These are phyloP conservation scores for Calocera cornea DNA, from an alignment of 768 basidiomycete species.

Conservation along the genomic window DNA sequence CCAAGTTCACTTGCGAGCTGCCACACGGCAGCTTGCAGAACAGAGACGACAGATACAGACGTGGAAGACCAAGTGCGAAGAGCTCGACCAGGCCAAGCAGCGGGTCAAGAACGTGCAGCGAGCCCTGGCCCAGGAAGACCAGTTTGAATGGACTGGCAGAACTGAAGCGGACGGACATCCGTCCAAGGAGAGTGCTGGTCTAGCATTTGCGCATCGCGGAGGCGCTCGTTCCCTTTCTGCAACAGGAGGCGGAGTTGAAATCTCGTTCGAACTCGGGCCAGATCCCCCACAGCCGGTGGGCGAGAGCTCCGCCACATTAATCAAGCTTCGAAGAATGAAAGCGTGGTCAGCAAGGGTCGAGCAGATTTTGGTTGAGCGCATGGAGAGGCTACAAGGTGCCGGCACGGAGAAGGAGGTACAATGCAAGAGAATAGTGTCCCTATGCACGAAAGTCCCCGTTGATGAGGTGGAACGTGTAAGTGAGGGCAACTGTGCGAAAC, in stretches of 20 bases:
- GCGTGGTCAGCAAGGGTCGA: slow-evolving; percentile 75
- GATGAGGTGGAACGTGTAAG: slow-evolving; percentile 85
- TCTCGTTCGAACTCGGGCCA: slow-evolving; percentile 45
- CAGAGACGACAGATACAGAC: slow-evolving; percentile 71
- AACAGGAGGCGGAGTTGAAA: slow-evolving; percentile 49
- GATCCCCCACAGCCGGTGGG: slow-evolving; percentile 57
- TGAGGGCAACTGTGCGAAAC: slow-evolving; percentile 14
- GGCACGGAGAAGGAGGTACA: slow-evolving; percentile 82
- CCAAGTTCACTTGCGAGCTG: slow-evolving; percentile 72
- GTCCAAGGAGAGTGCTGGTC: slow-evolving; percentile 31
- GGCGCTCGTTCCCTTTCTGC: slow-evolving; percentile 51
- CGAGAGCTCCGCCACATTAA: slow-evolving; percentile 46
- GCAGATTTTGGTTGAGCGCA: slow-evolving; percentile 51
- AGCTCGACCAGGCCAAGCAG: slow-evolving; percentile 70
- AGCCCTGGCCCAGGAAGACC: slow-evolving; percentile 62
- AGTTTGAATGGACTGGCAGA: slow-evolving; percentile 82
- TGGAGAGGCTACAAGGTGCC: slow-evolving; percentile 59
- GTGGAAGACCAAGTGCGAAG: slow-evolving; percentile 59
- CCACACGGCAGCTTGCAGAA: slow-evolving; percentile 81
- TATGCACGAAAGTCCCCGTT: slow-evolving; percentile 73
- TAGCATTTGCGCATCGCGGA: slow-evolving; percentile 62
- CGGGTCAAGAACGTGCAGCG: slow-evolving; percentile 73
- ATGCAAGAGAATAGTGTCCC: slow-evolving; percentile 79
- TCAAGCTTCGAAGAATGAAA: slow-evolving; percentile 61
- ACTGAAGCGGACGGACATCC: slow-evolving; percentile 30